Evolutionary conservation across 495 filamentous ascomycete species (phyloP).

Genomic region (Cudoniella acicularis): DNA sequence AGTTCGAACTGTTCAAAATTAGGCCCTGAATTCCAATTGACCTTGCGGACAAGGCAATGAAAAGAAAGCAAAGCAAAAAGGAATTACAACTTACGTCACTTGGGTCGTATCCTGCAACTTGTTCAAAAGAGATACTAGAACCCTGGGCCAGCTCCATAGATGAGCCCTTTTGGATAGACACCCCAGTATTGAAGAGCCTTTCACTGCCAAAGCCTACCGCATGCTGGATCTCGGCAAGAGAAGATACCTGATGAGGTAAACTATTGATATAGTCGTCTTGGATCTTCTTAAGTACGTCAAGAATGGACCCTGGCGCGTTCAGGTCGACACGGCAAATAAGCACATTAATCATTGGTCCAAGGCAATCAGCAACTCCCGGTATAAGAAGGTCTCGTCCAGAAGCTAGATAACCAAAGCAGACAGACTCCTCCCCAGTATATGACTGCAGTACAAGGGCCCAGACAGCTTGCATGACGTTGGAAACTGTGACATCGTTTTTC

Average conservation of each 20-base stretch:
- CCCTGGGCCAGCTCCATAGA: background rate
- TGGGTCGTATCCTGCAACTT: background rate
- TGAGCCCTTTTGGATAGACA: background rate
- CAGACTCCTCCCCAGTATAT: slow-evolving; percentile 46
- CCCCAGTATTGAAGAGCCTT: background rate
- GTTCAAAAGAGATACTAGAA: background rate
- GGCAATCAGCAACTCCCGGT: slow-evolving; percentile 40
- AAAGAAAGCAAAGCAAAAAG: background rate
- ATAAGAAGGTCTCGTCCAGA: slow-evolving; percentile 49
- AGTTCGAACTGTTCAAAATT: background rate
- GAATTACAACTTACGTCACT: background rate
- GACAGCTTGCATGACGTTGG: slow-evolving; percentile 49
- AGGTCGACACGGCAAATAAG: slow-evolving; percentile 47
- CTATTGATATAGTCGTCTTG: background rate
- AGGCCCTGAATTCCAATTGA: background rate
- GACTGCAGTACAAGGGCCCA: slow-evolving; percentile 50
- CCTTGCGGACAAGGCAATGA: background rate
- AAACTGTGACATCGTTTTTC: slow-evolving; percentile 44
- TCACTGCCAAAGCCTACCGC: background rate
- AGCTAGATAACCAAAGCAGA: slow-evolving; percentile 52
- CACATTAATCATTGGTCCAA: slow-evolving; percentile 53
- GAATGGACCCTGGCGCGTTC: background rate
- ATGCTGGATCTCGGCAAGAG: background rate
- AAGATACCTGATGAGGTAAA: background rate
- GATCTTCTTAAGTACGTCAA: background rate